These are phyloP conservation scores for Trichosporon sp. DNA, from an alignment of 1,284 basidiomycete genomes.

Conservation along the genomic window DNA sequence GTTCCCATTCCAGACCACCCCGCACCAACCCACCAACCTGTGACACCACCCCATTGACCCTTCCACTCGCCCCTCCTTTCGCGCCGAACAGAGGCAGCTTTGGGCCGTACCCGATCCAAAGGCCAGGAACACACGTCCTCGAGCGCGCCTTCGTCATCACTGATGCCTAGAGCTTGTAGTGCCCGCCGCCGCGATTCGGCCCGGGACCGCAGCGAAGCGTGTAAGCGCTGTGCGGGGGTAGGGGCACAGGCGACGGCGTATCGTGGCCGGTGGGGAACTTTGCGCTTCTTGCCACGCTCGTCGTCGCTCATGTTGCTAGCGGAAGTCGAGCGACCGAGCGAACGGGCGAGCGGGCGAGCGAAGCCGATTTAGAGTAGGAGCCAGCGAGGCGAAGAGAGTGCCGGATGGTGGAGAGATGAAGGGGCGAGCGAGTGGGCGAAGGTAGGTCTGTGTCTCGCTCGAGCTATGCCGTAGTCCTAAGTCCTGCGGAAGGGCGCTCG, in stretches of 20 bases:
- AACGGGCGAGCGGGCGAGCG: neutral
- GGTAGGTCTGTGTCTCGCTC: too few relatives aligned
- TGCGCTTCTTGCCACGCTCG: neutral
- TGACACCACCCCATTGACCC: too few relatives aligned
- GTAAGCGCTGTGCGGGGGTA: neutral
- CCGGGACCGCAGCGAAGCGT: neutral
- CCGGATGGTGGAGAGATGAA: too few relatives aligned
- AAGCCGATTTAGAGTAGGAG: too few relatives aligned
- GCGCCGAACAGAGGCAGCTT: conserved; percentile 20
- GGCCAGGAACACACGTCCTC: conserved; percentile 36
- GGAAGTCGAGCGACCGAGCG: neutral
- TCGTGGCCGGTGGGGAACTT: neutral
- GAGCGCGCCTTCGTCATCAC: conserved; percentile 12
- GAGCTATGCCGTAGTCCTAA: too few relatives aligned
- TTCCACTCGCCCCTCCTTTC: neutral
- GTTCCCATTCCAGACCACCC: neutral
- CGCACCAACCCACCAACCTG: too few relatives aligned
- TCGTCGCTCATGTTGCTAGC: neutral
- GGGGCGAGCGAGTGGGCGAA: too few relatives aligned
- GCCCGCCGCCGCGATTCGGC: neutral
- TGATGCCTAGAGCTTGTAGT: neutral
- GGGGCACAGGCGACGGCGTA: neutral
- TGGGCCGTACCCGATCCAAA: conserved; percentile 29
- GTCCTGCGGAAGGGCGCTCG: too few relatives aligned
- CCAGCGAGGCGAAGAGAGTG: too few relatives aligned